A percentile compares a stretch with the other conserved stretches of the same genome.
Evolutionary conservation across 1,284 basidiomycete genomes (phyloP).

Genomic region (Wallemia ichthyophaga): DNA sequence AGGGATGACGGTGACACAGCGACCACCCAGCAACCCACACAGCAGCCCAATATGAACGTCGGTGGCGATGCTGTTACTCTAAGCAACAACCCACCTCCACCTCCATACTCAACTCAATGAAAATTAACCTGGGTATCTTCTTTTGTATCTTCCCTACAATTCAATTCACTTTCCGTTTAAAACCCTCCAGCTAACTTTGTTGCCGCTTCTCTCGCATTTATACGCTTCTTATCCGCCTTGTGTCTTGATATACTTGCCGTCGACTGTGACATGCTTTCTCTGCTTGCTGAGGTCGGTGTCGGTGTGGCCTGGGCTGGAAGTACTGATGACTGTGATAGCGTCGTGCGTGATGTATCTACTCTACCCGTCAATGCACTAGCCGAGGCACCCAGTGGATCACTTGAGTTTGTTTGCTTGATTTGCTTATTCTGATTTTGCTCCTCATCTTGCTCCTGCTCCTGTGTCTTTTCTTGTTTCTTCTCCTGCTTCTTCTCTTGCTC

Average conservation of each 20-base stretch:
- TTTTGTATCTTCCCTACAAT: too few species aligned
- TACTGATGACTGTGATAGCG: neutral
- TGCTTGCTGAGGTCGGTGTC: neutral
- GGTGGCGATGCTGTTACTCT: too few species aligned
- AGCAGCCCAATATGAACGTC: neutral
- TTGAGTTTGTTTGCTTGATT: neutral
- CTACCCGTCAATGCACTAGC: too few species aligned
- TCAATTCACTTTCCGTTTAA: neutral
- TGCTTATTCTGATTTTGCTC: too few species aligned
- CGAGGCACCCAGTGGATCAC: neutral
- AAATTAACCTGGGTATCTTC: too few species aligned
- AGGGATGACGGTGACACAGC: neutral
- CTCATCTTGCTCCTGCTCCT: too few species aligned
- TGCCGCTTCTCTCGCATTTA: neutral
- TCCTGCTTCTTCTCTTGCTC: neutral
- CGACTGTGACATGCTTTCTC: neutral
- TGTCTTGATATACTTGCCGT: neutral
- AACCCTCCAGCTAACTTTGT: neutral
- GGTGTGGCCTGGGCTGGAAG: neutral
- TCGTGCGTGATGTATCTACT: too few species aligned
- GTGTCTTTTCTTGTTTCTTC: neutral
- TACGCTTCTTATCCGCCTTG: neutral
- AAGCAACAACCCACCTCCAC: neutral
- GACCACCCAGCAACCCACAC: neutral
- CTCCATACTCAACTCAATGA: neutral